Conservation (phyloP, 2,329 filamentous ascomycete genomes). For the Xylaria sp. region DNA sequence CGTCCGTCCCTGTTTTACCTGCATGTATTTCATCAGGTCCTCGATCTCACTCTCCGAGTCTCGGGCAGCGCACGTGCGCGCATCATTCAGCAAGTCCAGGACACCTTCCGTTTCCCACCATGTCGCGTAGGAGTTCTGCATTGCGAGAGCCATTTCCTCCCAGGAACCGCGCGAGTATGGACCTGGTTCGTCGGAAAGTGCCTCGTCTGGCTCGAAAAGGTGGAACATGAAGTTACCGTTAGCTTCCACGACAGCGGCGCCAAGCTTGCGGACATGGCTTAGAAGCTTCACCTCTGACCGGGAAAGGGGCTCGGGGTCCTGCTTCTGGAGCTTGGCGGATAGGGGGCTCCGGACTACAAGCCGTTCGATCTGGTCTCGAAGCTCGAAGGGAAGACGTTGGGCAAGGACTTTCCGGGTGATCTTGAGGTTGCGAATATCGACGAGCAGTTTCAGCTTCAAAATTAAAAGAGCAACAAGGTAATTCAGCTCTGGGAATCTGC, state of each 20-base stretch:
- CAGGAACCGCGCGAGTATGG: constrained; percentile 27
- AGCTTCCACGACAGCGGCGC: neutral
- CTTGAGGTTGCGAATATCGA: constrained; percentile 44
- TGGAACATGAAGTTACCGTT: constrained; percentile 32
- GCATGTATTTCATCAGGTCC: neutral
- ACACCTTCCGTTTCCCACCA: constrained; percentile 41
- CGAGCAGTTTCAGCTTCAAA: constrained; percentile 45
- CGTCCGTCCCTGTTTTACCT: constrained; percentile 3
- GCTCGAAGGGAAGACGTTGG: constrained; percentile 36
- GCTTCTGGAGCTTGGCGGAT: constrained; percentile 33
- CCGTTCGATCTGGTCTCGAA: constrained; percentile 38
- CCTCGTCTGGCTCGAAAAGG: constrained; percentile 36
- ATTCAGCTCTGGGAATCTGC: constrained; percentile 23
- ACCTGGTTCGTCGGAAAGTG: constrained; percentile 13
- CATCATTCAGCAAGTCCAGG: constrained; percentile 38
- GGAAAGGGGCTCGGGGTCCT: constrained; percentile 13
- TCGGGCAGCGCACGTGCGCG: constrained; percentile 30
- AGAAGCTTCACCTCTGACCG: constrained; percentile 30
- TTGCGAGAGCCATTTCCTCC: constrained; percentile 33
- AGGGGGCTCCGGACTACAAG: constrained; percentile 42
- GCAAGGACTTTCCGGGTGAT: constrained; percentile 37
- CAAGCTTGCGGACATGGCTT: constrained; percentile 3
- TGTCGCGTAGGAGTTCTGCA: constrained; percentile 39
- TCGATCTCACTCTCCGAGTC: constrained; percentile 21
- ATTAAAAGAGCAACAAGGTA: constrained; percentile 36